These are phyloP conservation scores for Conidiobolus incongruus DNA, from an alignment of 371 early-diverging fungal genomes.

Conservation along the genomic window DNA sequence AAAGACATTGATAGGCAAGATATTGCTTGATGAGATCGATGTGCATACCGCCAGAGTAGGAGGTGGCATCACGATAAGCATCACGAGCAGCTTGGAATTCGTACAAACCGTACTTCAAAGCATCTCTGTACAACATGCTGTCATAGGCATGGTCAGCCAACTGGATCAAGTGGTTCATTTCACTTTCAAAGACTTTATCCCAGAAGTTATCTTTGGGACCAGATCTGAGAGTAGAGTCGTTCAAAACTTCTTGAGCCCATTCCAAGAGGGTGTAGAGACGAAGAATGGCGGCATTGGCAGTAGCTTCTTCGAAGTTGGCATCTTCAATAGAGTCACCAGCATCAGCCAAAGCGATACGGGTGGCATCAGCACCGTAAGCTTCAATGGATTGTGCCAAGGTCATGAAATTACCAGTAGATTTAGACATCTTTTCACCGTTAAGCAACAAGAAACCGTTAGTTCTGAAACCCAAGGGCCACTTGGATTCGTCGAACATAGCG, in stretches of 20 bases:
- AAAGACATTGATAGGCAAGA: constrained; percentile 58
- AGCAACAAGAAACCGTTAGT: constrained; percentile 97
- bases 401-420: constrained; percentile 98
- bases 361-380: constrained; percentile 95
- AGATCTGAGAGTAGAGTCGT: constrained; percentile 14
- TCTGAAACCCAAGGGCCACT: constrained; percentile 88
- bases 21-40: constrained; percentile 52
- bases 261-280: constrained; percentile 82
- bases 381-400: constrained; percentile 68
- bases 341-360: constrained; percentile 87
- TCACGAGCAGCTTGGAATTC: constrained; percentile 82
- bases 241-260: constrained; percentile 50
- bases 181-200: constrained; percentile 69
- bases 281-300: constrained; percentile 94
- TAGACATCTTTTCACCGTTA: constrained; percentile 98
- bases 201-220: constrained; percentile 34
- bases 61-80: constrained; percentile 67
- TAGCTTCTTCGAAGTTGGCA: constrained; percentile 95
- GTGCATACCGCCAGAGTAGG: constrained; percentile 61
- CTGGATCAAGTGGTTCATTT: constrained; percentile 53
- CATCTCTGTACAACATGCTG: constrained; percentile 79
- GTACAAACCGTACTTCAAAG: constrained; percentile 84
- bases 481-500: constrained; percentile 83
- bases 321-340: constrained; percentile 96
- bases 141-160: constrained; percentile 57